Base-by-base conservation (phyloP, 768 basidiomycete species). In the Leccinum rimulosum region DNA sequence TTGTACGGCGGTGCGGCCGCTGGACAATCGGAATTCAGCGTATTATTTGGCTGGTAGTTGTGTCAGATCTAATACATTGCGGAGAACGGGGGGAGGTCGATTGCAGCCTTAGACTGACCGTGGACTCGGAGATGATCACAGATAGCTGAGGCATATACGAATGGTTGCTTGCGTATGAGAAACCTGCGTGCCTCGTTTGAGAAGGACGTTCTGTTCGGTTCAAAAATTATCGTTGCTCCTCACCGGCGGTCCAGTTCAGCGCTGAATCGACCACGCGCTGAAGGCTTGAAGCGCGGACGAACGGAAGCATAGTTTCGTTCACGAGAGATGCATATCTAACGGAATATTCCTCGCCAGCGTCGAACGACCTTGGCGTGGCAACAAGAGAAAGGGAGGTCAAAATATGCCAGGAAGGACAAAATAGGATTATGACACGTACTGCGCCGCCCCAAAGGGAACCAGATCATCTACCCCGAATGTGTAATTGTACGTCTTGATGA, bases 1-100 rank as follows among this genome's bases (percentile, higher is more conserved):
- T 0, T 82, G 76, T n/a, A 68, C 69, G 38, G 17, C 38, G 38
- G 17, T 40, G 38, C 8, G 15, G 17, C 38, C 38, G 27, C 79
- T 78, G 0, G 79, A 79, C 27, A 77, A 77, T 9, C 84, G 85
- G 60, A 89, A 90, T 80, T 83, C 82, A 92, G 77, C 0, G 89
- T 89, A 64, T 86, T 76, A 61, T 91, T 89, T n/a, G 72, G 63
- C 80, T 81, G 45, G 15, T 4, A 6, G 31, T 40, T 17, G 2
- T 40, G 38, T 40, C 38, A 40, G 12, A 40, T 40, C 6, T 40
- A 40, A 40, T 17, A 17, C 17, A 38, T 38, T 28, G 33, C 60
- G 17, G 55, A 58, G 55, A 4, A 8, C 9, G 15, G 3, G 2
- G 33, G 4, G 45, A 48, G 30, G 30, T 9, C 14, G 28, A 36